phyloP scores from a whole-genome alignment of 2,329 filamentous ascomycete species.

The Fulvia fulva region DNA sequence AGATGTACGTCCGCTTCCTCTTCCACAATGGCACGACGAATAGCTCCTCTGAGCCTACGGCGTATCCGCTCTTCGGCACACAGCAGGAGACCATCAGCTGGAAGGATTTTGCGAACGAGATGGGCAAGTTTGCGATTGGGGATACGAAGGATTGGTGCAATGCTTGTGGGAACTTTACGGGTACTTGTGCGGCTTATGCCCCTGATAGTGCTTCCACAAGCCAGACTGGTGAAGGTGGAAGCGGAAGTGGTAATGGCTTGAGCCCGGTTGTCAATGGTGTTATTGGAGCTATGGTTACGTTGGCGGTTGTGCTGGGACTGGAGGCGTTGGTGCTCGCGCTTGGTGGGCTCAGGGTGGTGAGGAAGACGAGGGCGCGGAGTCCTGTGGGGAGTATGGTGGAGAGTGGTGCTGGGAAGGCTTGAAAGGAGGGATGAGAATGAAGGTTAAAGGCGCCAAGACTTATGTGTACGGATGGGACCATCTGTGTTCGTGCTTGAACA shows the following conservation, averaged over 20 bases:
- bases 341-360: conserved; percentile 57
- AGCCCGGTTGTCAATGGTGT: conserved; percentile 73
- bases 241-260: conserved; percentile 44
- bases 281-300: conserved; percentile 67
- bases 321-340: conserved; percentile 52
- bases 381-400: not conserved
- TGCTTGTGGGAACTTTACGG: conserved; percentile 69
- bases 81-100: conserved; percentile 57
- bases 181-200: conserved; percentile 55
- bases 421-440: no score
- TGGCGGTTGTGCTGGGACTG: conserved; percentile 59
- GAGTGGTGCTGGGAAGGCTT: not conserved
- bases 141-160: conserved; percentile 66
- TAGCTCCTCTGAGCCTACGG: conserved; percentile 42
- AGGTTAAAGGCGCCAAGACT: no score
- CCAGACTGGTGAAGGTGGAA: conserved; percentile 27
- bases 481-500: no score
- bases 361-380: conserved; percentile 45
- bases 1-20: conserved; percentile 57
- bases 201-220: conserved; percentile 12
- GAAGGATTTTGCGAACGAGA: conserved; percentile 61
- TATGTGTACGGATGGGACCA: no score
- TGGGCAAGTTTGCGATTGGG: conserved; percentile 64
- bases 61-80: conserved; percentile 61
- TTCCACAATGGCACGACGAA: conserved; percentile 60